Percentiles rank a stretch among this genome's conserved stretches.
Conservation (phyloP, 208 protist genomes). For the Lotmaria passim region DNA sequence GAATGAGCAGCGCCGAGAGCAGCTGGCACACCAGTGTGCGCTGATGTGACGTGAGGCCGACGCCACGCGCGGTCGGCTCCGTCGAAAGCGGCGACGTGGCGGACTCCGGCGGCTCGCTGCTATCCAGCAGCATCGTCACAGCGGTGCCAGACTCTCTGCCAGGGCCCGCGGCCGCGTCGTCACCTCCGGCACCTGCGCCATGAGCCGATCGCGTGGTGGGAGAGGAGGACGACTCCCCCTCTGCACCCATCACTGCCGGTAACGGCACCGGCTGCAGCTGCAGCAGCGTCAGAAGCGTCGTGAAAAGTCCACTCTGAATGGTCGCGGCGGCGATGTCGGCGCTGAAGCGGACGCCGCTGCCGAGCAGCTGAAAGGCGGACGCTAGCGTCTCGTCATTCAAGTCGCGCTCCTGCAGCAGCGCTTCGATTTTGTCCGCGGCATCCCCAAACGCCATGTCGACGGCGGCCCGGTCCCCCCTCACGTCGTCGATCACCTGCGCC, state of each 20-base stretch:
- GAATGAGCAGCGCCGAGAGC: constrained; percentile 47
- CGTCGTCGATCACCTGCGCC: constrained; percentile 55
- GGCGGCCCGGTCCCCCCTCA: constrained; percentile 40
- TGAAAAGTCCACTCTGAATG: constrained; percentile 53
- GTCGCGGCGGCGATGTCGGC: constrained; percentile 40
- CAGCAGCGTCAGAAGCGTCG: constrained; percentile 35
- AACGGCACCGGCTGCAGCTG: neutral
- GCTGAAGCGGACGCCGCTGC: constrained; percentile 49
- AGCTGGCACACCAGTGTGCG: constrained; percentile 49
- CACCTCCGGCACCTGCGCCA: neutral
- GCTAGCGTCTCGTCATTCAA: constrained; percentile 60
- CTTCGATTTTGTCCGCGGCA: constrained; percentile 40
- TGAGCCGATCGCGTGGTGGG: neutral
- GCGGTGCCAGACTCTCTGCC: neutral
- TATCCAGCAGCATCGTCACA: constrained; percentile 14
- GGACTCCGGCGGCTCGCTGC: constrained; percentile 4
- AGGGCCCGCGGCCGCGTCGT: neutral
- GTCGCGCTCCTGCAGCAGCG: constrained; percentile 37
- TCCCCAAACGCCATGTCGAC: constrained; percentile 70
- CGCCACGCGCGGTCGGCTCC: constrained; percentile 5
- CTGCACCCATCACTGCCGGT: neutral
- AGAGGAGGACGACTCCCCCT: neutral
- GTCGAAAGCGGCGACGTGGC: constrained; percentile 13
- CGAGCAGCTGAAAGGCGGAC: constrained; percentile 48
- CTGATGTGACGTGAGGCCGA: constrained; percentile 52